A percentile compares a stretch with the other conserved stretches of the same genome.
These are phyloP conservation scores for Hermanozyma aechmeae DNA, from an alignment of 805 yeast species.

Conservation along the genomic window DNA sequence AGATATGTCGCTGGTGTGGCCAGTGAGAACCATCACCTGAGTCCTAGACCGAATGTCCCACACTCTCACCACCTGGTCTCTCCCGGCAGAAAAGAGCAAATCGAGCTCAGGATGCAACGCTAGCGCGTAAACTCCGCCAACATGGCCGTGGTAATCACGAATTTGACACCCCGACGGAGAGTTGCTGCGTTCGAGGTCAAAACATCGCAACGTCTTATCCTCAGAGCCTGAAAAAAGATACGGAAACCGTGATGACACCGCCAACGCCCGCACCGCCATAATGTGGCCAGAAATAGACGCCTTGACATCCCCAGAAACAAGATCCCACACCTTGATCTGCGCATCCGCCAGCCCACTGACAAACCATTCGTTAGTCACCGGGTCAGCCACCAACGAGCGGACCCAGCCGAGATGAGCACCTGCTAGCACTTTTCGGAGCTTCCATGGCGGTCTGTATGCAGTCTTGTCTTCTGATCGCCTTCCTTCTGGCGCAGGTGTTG, in stretches of 20 bases:
- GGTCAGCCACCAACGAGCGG: constrained; percentile 71
- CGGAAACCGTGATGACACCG: constrained; percentile 68
- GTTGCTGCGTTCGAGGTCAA: constrained; percentile 88
- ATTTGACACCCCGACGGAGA: constrained; percentile 43
- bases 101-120: constrained; percentile 85
- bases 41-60: constrained; percentile 88
- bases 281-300: constrained; percentile 84
- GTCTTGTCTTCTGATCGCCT: background rate
- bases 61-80: constrained; percentile 77
- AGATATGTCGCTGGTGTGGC: constrained; percentile 73
- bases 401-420: constrained; percentile 93
- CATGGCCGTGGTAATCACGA: constrained; percentile 89
- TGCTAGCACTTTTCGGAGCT: constrained; percentile 58
- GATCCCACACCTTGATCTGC: constrained; percentile 86
- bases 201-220: constrained; percentile 86
- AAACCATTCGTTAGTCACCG: constrained; percentile 76
- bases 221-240: constrained; percentile 89
- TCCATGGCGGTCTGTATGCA: constrained; percentile 38
- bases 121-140: constrained; percentile 78
- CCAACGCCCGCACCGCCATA: constrained; percentile 77
- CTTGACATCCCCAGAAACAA: constrained; percentile 59
- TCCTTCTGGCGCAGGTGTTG: background rate
- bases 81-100: constrained; percentile 75
- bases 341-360: constrained; percentile 87
- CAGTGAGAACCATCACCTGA: constrained; percentile 68